These are phyloP conservation scores for Nepenthes alata DNA, from an alignment of 179 eudicot species.

Conservation along the genomic window DNA sequence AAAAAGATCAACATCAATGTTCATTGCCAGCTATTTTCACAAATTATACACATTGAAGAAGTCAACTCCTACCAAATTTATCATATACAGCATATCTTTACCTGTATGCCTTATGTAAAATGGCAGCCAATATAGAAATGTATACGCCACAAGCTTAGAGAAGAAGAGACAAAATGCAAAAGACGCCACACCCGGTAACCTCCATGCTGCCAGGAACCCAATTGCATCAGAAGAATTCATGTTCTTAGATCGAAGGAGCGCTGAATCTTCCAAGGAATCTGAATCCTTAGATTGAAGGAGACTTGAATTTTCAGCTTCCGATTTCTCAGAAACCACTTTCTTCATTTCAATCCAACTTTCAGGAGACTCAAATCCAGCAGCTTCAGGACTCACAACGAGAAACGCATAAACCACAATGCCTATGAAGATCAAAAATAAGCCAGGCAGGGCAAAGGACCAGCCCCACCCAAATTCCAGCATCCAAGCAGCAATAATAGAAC, in stretches of 20 bases:
- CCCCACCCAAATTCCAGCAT: constrained; percentile 87
- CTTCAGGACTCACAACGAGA: constrained; percentile 64
- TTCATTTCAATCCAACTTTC: constrained; percentile 41
- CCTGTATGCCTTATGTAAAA: constrained; percentile 93
- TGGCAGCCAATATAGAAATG: constrained; percentile 93
- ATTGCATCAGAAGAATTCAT: constrained; percentile 37
- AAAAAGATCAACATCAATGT: background rate
- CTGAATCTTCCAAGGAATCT: constrained; percentile 17
- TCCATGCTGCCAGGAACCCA: constrained; percentile 89
- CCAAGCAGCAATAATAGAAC: constrained; percentile 65
- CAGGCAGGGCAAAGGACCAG: constrained; percentile 88
- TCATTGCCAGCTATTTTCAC: background rate
- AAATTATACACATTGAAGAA: no score
- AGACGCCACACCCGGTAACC: constrained; percentile 70
- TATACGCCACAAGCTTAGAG: constrained; percentile 96
- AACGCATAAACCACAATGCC: constrained; percentile 49
- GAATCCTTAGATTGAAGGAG: constrained; percentile 18
- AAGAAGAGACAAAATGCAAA: constrained; percentile 82
- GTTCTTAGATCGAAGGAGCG: background rate
- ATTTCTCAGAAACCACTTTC: constrained; percentile 27
- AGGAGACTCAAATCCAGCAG: constrained; percentile 32
- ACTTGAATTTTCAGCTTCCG: constrained; percentile 29
- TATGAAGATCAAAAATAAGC: constrained; percentile 35
- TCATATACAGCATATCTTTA: constrained; percentile 11
- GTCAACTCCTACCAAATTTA: no score